These are phyloP conservation scores for Schizochytrium sp. DNA, from an alignment of 108 stramenopile genomes.

Conservation along the genomic window DNA sequence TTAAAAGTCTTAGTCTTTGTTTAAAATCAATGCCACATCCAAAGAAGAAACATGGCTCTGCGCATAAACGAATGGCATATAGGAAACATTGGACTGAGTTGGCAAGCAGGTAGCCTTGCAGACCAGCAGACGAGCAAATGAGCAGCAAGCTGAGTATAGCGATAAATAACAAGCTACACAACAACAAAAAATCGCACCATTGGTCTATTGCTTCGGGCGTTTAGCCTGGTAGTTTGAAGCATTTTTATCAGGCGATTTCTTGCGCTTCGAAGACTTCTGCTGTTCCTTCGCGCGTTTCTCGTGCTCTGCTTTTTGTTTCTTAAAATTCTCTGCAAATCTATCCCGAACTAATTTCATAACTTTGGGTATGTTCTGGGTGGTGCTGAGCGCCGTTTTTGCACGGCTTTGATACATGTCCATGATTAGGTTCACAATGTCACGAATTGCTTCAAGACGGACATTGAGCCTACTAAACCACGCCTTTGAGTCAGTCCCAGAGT, in stretches of 20 bases:
- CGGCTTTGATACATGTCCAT: slow-evolving; percentile 28
- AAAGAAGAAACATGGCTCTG: no score
- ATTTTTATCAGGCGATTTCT: background rate
- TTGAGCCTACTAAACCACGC: slow-evolving; percentile 40
- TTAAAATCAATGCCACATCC: no score
- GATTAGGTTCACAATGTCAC: slow-evolving; percentile 9
- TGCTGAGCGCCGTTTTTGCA: background rate
- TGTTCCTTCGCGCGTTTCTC: slow-evolving; percentile 24
- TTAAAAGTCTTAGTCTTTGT: no score
- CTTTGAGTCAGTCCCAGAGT: background rate
- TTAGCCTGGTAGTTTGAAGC: no score
- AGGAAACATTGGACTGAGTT: no score
- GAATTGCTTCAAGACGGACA: background rate
- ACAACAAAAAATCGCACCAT: no score
- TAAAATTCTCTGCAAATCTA: background rate
- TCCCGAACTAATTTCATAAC: background rate
- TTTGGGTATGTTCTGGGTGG: background rate
- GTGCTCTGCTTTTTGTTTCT: background rate
- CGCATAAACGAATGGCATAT: no score
- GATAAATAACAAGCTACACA: no score
- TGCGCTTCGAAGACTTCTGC: background rate
- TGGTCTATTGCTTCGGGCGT: no score
- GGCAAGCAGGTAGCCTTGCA: no score
- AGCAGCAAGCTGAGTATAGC: no score
- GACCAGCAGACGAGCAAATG: no score